Base-by-base conservation (phyloP, 768 basidiomycete species). In the Lactarius akahatsu region DNA sequence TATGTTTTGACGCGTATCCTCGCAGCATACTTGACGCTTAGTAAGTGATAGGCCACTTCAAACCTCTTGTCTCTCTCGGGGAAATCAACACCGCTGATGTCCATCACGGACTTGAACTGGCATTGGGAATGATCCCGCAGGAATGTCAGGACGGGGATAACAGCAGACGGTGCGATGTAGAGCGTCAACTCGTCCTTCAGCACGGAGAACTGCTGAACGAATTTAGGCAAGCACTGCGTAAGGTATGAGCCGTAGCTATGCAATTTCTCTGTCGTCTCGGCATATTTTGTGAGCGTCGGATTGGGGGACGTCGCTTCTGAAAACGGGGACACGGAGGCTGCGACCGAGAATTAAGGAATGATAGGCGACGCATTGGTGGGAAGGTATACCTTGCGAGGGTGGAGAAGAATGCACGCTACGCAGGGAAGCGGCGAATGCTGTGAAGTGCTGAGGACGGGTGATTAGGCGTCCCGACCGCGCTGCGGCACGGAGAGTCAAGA, bases 1-100 rank as follows among this genome's bases (percentile, higher is more conserved):
- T 96, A 98, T 0, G 97, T 98, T 84, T 99, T 99, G 70, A 99
- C 94, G 64, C 97, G 82, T 74, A 99, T 92, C 70, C 97, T 82
- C 56, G 91, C 90, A 66, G 86, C 89, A 74, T 90, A 83, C 64
- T 79, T 79, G 71, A 94, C 76, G 74, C 92, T 95, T 67, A 99
- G 80, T 65, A 99, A 79, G 79, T 98, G 91, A 79, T 99, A 99
- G 18, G 97, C 95, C 63, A 98, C 87, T 80, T 98, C 97, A 76
- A 98, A 98, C 68, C 97, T 85, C 77, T 94, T 91, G 72, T 91
- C 86, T 70, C 92, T 82, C 76, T 96, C 92, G 1, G 97, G 96
- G 75, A 88, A 98, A 80, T 99, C 97, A 28, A 90, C 97, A 36
- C 92, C 97, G 70, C 90, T 93, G 74, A 99, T 90, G 75, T 98